Conservation (phyloP, 1,139 yeast species). For the Kodamaea sp. region DNA sequence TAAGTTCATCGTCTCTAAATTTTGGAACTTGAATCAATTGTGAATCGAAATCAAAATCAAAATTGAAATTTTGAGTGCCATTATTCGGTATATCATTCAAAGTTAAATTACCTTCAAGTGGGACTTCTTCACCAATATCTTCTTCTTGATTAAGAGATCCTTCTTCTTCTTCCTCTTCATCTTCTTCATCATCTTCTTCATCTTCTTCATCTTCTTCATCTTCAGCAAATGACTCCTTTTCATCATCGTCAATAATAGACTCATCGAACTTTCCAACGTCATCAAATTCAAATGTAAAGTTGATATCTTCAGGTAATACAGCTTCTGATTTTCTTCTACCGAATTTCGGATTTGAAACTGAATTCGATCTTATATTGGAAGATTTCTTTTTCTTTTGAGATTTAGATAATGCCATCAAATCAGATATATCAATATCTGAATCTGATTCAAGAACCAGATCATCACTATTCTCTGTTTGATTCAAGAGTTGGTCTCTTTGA, state of each 20-base stretch:
- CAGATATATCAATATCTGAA: conserved; percentile 7
- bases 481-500: conserved; percentile 4
- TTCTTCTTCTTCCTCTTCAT: conserved; percentile 8
- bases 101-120: conserved; percentile 4
- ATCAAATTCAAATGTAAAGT: conserved; percentile 57
- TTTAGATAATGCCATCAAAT: conserved; percentile 11
- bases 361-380: conserved; percentile 13
- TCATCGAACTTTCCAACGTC: conserved; percentile 21
- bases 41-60: conserved; percentile 38
- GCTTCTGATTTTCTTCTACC: conserved; percentile 41
- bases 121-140: conserved; percentile 68
- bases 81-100: conserved; percentile 3
- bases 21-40: conserved; percentile 47
- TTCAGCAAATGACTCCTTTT: conserved; percentile 19
- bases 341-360: conserved; percentile 25
- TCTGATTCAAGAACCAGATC: conserved; percentile 2
- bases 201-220: conserved; percentile 17
- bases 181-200: conserved; percentile 12
- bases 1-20: conserved; percentile 48
- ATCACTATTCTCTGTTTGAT: conserved; percentile 1
- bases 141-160: conserved; percentile 35
- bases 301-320: conserved; percentile 47
- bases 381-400: conserved; percentile 8
- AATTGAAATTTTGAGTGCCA: conserved; percentile 15
- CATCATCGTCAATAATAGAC: conserved; percentile 15